Percentiles rank a stretch among this genome's conserved stretches.
Evolutionary conservation across 2,329 filamentous ascomycete genomes (phyloP).

Genomic region (Fusarium camptoceras): DNA sequence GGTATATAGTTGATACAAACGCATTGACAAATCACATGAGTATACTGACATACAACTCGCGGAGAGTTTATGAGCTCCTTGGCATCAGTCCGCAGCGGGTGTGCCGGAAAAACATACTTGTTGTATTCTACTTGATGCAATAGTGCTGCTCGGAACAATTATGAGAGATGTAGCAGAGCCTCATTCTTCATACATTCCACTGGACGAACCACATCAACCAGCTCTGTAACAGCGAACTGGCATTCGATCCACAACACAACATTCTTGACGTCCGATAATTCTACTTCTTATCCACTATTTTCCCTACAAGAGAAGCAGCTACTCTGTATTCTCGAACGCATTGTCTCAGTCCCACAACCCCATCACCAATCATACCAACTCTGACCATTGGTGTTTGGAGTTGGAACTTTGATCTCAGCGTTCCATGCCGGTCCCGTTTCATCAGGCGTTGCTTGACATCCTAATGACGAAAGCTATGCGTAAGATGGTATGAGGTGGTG

Average conservation of each 20-base stretch:
- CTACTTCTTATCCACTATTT: not conserved
- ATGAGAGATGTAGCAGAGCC: not conserved
- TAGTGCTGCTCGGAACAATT: not conserved
- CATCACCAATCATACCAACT: not conserved
- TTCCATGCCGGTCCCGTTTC: slow-evolving; percentile 5
- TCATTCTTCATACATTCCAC: not conserved
- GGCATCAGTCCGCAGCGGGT: not conserved
- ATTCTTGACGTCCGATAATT: not conserved
- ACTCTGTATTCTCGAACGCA: too few relatives aligned
- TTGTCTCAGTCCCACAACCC: not conserved
- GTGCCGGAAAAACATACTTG: not conserved
- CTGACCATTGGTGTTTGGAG: slow-evolving; percentile 13
- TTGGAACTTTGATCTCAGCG: not conserved
- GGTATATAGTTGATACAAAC: not conserved
- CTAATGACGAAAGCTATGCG: not conserved
- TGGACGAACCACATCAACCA: not conserved
- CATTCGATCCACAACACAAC: not conserved
- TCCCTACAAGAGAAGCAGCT: not conserved
- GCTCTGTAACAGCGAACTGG: not conserved
- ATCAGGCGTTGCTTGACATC: not conserved
- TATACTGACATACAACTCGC: not conserved
- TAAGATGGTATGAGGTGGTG: not conserved
- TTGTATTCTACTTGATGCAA: not conserved
- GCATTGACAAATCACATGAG: not conserved
- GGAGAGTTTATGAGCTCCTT: too few relatives aligned